These are phyloP conservation scores for Mortierella sp. DNA, from an alignment of 371 early-diverging fungal genomes.

Conservation along the genomic window DNA sequence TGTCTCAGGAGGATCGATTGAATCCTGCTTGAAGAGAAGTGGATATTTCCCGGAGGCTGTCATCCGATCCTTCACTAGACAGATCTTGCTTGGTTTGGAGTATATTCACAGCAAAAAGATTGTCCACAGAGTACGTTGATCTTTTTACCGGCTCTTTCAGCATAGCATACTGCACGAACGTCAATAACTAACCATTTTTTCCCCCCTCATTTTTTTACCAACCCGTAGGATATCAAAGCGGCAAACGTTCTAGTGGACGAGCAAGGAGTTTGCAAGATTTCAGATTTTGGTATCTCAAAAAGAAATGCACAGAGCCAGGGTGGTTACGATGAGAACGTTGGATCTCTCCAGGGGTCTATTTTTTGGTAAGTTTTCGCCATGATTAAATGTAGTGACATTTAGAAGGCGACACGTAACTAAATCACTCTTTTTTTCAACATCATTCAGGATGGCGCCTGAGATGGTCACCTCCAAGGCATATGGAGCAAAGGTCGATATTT, in stretches of 20 bases:
- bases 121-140: slow-evolving; percentile 81
- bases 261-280: slow-evolving; percentile 93
- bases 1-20: slow-evolving; percentile 87
- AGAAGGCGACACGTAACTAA: neutral
- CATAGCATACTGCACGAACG: no score
- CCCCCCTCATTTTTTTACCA: neutral
- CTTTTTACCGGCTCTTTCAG: no score
- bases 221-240: slow-evolving; percentile 89
- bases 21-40: slow-evolving; percentile 74
- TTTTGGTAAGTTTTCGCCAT: slow-evolving; percentile 72
- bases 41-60: slow-evolving; percentile 83
- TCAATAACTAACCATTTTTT: neutral
- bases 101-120: slow-evolving; percentile 94
- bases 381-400: neutral
- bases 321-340: slow-evolving; percentile 47
- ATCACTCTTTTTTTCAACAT: slow-evolving; percentile 31
- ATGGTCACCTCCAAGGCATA: slow-evolving; percentile 86
- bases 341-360: slow-evolving; percentile 74
- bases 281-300: slow-evolving; percentile 98
- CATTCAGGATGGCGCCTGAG: slow-evolving; percentile 94
- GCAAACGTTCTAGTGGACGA: slow-evolving; percentile 92
- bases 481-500: slow-evolving; percentile 83
- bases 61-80: slow-evolving; percentile 85
- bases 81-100: slow-evolving; percentile 87
- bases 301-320: slow-evolving; percentile 70